Base-by-base conservation (phyloP, 768 basidiomycete genomes). In the Lactarius deliciosus region DNA sequence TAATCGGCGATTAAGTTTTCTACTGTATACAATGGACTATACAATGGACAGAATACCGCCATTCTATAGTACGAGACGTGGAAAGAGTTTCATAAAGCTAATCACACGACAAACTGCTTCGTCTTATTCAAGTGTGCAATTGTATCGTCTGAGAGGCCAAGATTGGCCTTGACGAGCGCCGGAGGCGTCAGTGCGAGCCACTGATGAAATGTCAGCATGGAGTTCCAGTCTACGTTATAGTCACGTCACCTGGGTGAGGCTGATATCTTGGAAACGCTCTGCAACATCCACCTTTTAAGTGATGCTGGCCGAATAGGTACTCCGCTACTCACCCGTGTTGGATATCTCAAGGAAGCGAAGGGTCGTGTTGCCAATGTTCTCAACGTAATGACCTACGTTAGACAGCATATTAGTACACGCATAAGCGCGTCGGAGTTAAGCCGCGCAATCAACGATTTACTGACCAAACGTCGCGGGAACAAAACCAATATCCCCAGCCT, bases 401-500 rank as follows among this genome's bases (percentile, higher is more conserved):
- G 56, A 45, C 11, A 15, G 9, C 5, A 43, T 56, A n/a, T n/a
- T n/a, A 30, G 30, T 30, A 58, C 16, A 20, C 10, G 22, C 16
- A 32, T 30, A 54, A 20, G 30, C 18, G 7, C 7, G 4, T 20
- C 3, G 16, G 10, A 41, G n/a, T 7, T n/a, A 30, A 13, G 18
- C 36, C 2, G 5, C 22, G 13, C 10, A 45, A 63, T 11, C 11
- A 34, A 22, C 5, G 8, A 16, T 28, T 25, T 22, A 34, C 76
- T 61, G 69, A 84, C 85, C 86, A 74, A 82, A 84, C 1, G 83
- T 79, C 8, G 84, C 81, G 22, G 86, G 86, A 45, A 87, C 80
- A 65, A 85, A 88, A 16, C 84, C 85, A 60, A 88, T 79, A 69
- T 88, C 88, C 18, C 87, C 87, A 58, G 82, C 77, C 79, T 81